phyloP scores from a whole-genome alignment of 176 grass and related monocot species.

The Eremochloa ophiuroides region DNA sequence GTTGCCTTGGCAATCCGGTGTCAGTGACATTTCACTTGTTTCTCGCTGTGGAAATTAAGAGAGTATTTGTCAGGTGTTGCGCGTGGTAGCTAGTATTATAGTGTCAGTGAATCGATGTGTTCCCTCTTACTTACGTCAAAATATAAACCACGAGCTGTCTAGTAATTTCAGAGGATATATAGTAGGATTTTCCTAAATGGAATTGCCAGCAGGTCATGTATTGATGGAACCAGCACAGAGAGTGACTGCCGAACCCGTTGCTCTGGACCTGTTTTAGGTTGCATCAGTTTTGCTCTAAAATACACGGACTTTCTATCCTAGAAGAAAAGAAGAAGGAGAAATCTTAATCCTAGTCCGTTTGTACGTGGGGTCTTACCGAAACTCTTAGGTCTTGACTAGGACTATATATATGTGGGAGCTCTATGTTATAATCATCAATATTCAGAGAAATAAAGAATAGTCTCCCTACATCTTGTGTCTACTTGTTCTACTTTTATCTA shows the following conservation, averaged over 20 bases:
- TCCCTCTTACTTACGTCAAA: too few relatives aligned
- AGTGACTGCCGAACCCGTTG: neutral
- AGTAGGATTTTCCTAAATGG: neutral
- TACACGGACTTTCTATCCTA: too few relatives aligned
- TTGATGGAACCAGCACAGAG: neutral
- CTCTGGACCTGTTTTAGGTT: too few relatives aligned
- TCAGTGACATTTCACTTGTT: neutral
- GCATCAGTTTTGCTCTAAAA: neutral
- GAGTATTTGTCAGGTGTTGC: neutral
- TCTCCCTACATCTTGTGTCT: too few relatives aligned
- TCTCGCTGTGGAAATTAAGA: neutral
- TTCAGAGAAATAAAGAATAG: too few relatives aligned
- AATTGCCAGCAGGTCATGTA: neutral
- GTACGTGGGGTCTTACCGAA: too few relatives aligned
- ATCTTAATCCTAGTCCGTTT: too few relatives aligned
- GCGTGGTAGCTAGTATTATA: neutral
- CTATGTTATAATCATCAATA: too few relatives aligned
- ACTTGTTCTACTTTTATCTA: too few relatives aligned
- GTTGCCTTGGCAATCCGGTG: neutral
- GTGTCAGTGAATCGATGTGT: neutral
- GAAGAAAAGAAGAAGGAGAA: too few relatives aligned
- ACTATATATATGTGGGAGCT: too few relatives aligned
- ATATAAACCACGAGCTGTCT: neutral
- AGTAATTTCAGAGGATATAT: neutral
- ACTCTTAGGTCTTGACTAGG: too few relatives aligned